phyloP scores from a whole-genome alignment of 2,329 filamentous ascomycete genomes.

The Diaporthe velutina region DNA sequence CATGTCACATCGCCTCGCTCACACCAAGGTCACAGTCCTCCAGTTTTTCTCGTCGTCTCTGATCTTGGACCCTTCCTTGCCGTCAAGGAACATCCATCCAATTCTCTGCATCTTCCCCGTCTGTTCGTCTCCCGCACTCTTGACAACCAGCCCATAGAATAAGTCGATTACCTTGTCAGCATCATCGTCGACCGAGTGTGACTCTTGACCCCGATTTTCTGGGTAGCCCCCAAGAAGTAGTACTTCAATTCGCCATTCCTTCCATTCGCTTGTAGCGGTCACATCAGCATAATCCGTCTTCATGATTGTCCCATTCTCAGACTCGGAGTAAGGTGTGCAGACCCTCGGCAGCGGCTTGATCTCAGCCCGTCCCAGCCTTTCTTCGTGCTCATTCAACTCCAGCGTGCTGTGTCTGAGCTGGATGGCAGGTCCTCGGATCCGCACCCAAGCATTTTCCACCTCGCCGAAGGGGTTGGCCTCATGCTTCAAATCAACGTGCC shows the following conservation, averaged over 20 bases:
- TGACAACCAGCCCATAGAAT: background rate
- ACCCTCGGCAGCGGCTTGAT: background rate
- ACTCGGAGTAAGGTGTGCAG: conserved; percentile 1
- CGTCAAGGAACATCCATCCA: conserved; percentile 5
- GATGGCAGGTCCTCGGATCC: conserved; percentile 36
- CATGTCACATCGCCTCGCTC: background rate
- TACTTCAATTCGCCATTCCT: conserved; percentile 15
- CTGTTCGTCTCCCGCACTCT: too few relatives aligned
- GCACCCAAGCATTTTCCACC: conserved; percentile 40
- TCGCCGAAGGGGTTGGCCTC: conserved; percentile 40
- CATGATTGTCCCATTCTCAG: background rate
- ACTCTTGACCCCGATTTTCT: background rate
- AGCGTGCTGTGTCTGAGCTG: conserved; percentile 24
- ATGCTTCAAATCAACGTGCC: conserved; percentile 37
- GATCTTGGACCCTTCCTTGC: background rate
- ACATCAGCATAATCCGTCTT: background rate
- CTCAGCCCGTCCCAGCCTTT: background rate
- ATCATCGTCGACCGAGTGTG: background rate
- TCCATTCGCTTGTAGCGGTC: background rate
- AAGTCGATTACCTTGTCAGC: background rate
- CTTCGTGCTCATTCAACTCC: conserved; percentile 3
- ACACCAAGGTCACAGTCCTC: conserved; percentile 22
- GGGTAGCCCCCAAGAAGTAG: background rate
- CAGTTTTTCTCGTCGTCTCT: conserved; percentile 11
- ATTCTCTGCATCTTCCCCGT: background rate